Base-by-base conservation (phyloP, 441 rosid genomes). In the Pelargonium myrrhifolium region DNA sequence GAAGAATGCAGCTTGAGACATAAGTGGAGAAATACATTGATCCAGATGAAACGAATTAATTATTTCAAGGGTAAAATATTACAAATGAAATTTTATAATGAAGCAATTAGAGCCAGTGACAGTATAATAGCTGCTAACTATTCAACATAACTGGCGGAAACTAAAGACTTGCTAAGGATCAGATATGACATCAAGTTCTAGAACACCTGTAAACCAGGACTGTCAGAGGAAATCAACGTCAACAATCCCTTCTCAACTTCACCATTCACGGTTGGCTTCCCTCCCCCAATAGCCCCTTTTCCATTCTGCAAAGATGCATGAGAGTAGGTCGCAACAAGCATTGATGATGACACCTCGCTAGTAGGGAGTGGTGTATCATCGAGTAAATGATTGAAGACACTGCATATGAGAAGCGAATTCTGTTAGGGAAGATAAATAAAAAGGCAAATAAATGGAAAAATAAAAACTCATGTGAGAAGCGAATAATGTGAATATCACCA, bases 191-290 rank as follows among this genome's bases (percentile, higher is more conserved):
- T 45, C 58, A 63, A 62, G 65, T 24, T 68, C 70, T 64, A 22
- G 37, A 65, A 66, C 62, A 89, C 98, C 96, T 89, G 96, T 65
- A 88, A 73, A 70, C 90, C 93, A 74, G 92, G 79, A 79, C 82
- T 72, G 78, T 93, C 96, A 0, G 97, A 82, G 72, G 90, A 89
- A 80, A 93, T 79, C 71, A 93, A 70, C 58, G 97, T 89, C 75
- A 93, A 74, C 74, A 93, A 79, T 65, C 98, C 98, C 83, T 89
- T 93, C 78, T 93, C 98, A 62, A 89, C 83, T 83, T 90, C 98
- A 53, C 87, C 83, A 63, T 79, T 83, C 12, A 71, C 56, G 22
- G 79, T 73, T 12, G 80, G 74, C 78, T 87, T 93, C 75, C 83
- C 95, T 76, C 87, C 93, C 17, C 91, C 86, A 71, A 82, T 69